Percentiles rank a stretch among this genome's conserved stretches.
These are phyloP conservation scores for Neoboletus brunneissimus DNA, from an alignment of 768 basidiomycete genomes.

Conservation along the genomic window DNA sequence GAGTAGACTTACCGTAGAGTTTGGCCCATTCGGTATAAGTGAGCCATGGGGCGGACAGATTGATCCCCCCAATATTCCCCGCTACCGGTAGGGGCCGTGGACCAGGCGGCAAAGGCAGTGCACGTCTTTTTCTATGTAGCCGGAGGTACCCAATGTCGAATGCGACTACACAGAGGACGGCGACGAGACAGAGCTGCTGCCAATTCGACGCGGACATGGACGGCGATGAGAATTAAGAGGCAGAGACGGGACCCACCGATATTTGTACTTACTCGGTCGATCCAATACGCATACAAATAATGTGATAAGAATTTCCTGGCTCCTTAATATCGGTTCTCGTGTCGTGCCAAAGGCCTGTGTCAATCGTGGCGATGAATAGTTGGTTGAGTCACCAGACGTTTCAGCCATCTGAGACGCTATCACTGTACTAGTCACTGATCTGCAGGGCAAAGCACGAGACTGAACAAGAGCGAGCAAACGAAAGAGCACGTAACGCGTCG, in stretches of 20 bases:
- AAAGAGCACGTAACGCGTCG: too few species aligned
- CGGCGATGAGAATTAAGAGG: neutral
- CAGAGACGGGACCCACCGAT: neutral
- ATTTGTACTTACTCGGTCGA: slow-evolving; percentile 2
- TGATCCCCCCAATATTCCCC: slow-evolving; percentile 20
- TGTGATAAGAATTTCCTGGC: neutral
- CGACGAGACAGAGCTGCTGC: slow-evolving; percentile 12
- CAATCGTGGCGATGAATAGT: neutral
- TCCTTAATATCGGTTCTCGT: neutral
- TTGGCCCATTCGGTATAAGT: slow-evolving; percentile 19
- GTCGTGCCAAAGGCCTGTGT: neutral
- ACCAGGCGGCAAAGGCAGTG: slow-evolving; percentile 19
- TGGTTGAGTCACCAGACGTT: neutral
- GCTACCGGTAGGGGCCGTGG: slow-evolving; percentile 17
- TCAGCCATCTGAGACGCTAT: neutral
- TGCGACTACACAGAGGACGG: slow-evolving; percentile 9
- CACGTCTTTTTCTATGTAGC: slow-evolving; percentile 1
- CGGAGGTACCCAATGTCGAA: slow-evolving; percentile 3
- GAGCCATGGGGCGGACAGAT: slow-evolving; percentile 16
- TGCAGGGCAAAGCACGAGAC: neutral
- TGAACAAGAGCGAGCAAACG: neutral
- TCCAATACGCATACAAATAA: neutral
- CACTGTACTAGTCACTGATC: neutral
- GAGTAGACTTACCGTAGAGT: slow-evolving; percentile 10
- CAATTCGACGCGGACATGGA: slow-evolving; percentile 3